Percentiles rank a stretch among this genome's conserved stretches.
Conservation (phyloP, 1,284 basidiomycete genomes). For the Fistulina hepatica region DNA sequence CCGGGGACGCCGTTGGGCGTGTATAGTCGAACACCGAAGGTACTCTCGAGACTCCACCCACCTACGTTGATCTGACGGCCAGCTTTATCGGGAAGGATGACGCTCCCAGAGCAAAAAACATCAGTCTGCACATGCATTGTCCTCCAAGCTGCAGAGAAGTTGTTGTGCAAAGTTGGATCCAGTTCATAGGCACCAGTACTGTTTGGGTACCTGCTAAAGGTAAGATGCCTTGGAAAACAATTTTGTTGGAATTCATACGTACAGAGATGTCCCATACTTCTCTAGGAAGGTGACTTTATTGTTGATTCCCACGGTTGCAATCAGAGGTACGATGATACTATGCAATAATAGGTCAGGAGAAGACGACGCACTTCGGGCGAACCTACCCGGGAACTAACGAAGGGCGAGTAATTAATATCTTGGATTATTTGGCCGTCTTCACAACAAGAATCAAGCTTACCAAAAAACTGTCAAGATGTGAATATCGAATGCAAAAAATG, state of each 20-base stretch:
- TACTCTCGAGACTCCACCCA: constrained; percentile 49
- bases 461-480: constrained; percentile 37
- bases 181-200: constrained; percentile 70
- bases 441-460: constrained; percentile 19
- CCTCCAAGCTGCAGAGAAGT: constrained; percentile 54
- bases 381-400: constrained; percentile 36
- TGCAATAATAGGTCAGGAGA: constrained; percentile 22
- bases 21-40: constrained; percentile 57
- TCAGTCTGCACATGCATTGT: constrained; percentile 64
- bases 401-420: too few species aligned
- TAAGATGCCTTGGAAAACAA: too few species aligned
- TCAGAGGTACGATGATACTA: constrained; percentile 58
- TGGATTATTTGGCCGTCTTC: constrained; percentile 2
- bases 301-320: constrained; percentile 66
- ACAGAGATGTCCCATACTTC: constrained; percentile 35
- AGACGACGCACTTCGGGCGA: constrained; percentile 2
- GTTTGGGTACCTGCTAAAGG: constrained; percentile 37
- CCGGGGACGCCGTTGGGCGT: constrained; percentile 47
- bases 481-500: constrained; percentile 7
- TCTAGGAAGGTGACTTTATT: constrained; percentile 70
- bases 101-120: constrained; percentile 65
- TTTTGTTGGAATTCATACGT: constrained; percentile 25
- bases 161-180: constrained; percentile 42
- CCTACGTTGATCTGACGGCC: constrained; percentile 62
- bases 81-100: constrained; percentile 62